Conservation (phyloP, 2,329 filamentous ascomycete species). For the Pseudogymnoascus destructans region DNA sequence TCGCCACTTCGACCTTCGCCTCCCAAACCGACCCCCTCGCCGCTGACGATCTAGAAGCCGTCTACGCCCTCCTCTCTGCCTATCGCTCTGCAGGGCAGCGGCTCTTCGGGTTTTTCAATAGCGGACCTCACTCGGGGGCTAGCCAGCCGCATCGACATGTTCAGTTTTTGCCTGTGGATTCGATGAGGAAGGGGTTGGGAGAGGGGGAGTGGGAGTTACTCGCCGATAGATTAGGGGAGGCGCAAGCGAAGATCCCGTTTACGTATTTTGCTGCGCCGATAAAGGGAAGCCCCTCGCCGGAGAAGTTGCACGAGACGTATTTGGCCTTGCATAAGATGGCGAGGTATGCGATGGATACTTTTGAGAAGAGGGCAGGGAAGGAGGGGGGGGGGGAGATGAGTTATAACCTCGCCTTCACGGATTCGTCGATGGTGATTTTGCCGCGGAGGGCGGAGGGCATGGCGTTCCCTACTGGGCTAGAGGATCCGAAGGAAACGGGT, state of each 20-base stretch:
- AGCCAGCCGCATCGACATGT: constrained; percentile 61
- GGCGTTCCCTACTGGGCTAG: constrained; percentile 19
- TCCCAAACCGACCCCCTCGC: constrained; percentile 53
- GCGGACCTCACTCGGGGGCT: constrained; percentile 53
- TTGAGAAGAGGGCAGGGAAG: neutral
- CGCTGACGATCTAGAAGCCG: constrained; percentile 43
- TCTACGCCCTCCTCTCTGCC: constrained; percentile 47
- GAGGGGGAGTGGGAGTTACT: constrained; percentile 37
- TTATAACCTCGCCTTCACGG: constrained; percentile 51
- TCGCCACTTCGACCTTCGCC: constrained; percentile 49
- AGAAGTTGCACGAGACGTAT: constrained; percentile 20
- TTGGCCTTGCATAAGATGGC: constrained; percentile 19
- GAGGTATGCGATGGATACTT: constrained; percentile 9
- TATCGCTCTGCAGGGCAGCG: constrained; percentile 30
- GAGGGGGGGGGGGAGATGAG: constrained; percentile 38
- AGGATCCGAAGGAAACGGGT: constrained; percentile 28
- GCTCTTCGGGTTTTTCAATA: constrained; percentile 37
- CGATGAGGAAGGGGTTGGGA: constrained; percentile 44
- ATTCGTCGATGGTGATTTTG: constrained; percentile 38
- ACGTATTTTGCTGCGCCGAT: constrained; percentile 21
- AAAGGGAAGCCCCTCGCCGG: constrained; percentile 13
- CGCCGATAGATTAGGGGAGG: constrained; percentile 28
- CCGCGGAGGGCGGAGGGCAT: constrained; percentile 41
- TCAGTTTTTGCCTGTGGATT: constrained; percentile 53
- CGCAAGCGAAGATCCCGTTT: constrained; percentile 21